Base-by-base conservation (phyloP, 116 monocot genomes). In the Dioscorea cayenensis region DNA sequence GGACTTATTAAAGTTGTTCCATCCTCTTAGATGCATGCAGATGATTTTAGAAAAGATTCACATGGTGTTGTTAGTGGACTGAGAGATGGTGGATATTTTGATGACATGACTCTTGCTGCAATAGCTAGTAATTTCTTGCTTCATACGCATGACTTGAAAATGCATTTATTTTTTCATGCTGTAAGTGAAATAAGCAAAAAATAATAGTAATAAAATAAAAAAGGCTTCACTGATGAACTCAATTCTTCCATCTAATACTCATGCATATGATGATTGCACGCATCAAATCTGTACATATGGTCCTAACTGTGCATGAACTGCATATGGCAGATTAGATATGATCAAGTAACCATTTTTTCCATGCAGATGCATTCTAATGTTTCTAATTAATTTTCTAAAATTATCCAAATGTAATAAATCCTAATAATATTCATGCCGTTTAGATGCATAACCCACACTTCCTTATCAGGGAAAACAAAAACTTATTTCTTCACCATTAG, bases 91-190 rank as follows among this genome's bases (percentile, higher is more conserved):
- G 99, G 99, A 79, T 99, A 99, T 68, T 99, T 94, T 10, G 94
- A 99, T 87, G 99, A 93, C 73, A 99, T 99, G 99, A 99, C 99
- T 27, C 81, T 99, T 65, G 94, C 94, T 69, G 99, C 99, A 65
- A 87, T 99, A 81, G 82, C 99, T 80, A 91, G 99, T 93, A 85
- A 28, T 6, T 43, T 9, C 43, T n/a, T 55, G 5, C 3, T 55
- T 55, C 14, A 16, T 55, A 55, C n/a, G 14, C 14, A 55, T 55
- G 55, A 55, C 12, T 55, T 55, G 16, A 18, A 55, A 55, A 18
- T 55, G 14, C 12, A 55, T 18, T n/a, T 55, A 1, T 14, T n/a
- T 55, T 16, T 14, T 18, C 55, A 55, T 55, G 55, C n/a, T 14
- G 4, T 9, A 6, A 43, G 43, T 43, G 43, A 10, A 43, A 43